Evolutionary conservation across 2,329 filamentous ascomycete genomes (phyloP).

Genomic region (Zymoseptoria ardabiliae): DNA sequence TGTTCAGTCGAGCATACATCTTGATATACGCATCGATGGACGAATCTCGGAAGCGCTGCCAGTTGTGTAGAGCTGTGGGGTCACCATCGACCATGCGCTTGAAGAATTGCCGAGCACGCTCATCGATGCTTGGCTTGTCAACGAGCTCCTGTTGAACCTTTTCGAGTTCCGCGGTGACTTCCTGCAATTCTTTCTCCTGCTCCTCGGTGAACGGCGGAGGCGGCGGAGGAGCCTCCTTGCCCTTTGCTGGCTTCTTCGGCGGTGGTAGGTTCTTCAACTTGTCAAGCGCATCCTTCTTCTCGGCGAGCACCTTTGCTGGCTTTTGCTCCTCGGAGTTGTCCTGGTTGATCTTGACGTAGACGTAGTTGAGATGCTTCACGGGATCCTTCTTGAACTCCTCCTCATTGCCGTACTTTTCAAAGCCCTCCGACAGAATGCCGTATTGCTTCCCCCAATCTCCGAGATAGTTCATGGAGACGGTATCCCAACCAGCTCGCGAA

Average conservation of each 20-base stretch:
- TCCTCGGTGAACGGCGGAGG: slow-evolving; percentile 33
- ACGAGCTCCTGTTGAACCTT: slow-evolving; percentile 43
- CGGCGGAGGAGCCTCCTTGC: slow-evolving; percentile 38
- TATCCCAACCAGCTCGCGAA: slow-evolving; percentile 61
- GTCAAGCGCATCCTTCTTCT: slow-evolving; percentile 36
- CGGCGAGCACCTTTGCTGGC: slow-evolving; percentile 46
- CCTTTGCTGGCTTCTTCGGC: slow-evolving; percentile 34
- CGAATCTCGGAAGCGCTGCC: slow-evolving; percentile 57
- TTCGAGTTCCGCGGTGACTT: slow-evolving; percentile 41
- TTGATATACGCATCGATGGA: slow-evolving; percentile 59
- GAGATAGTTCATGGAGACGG: slow-evolving; percentile 65
- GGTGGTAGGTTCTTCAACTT: slow-evolving; percentile 33
- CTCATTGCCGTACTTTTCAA: slow-evolving; percentile 67
- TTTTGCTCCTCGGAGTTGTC: slow-evolving; percentile 60
- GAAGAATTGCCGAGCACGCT: slow-evolving; percentile 66
- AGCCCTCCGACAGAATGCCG: slow-evolving; percentile 64
- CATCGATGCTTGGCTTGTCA: slow-evolving; percentile 54
- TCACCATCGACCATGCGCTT: slow-evolving; percentile 61
- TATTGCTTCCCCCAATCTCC: slow-evolving; percentile 76
- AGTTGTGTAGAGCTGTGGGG: slow-evolving; percentile 51
- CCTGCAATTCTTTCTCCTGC: slow-evolving; percentile 43
- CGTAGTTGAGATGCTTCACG: slow-evolving; percentile 73
- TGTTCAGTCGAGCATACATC: slow-evolving; percentile 58
- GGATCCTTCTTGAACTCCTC: slow-evolving; percentile 63
- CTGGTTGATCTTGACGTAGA: slow-evolving; percentile 69